phyloP scores from a whole-genome alignment of 352 stramenopile species.

The Phytophthora melonis region DNA sequence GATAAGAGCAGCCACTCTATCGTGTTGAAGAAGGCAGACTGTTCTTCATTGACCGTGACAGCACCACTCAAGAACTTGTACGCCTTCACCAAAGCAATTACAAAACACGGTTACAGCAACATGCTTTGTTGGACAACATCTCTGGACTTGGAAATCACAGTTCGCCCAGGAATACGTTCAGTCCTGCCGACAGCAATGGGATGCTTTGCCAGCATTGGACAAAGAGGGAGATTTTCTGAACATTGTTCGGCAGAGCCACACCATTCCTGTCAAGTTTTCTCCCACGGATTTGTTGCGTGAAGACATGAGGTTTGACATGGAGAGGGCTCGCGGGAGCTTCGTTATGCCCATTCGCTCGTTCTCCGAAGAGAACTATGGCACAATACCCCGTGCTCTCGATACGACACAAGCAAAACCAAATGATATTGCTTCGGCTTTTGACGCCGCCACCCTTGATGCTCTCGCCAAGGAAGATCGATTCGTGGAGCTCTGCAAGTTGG shows the following conservation, averaged over 20 bases:
- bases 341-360: neutral
- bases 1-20: neutral
- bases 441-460: too few relatives aligned
- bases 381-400: neutral
- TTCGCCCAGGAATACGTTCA: constrained; percentile 20
- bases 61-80: neutral
- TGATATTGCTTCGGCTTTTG: too few relatives aligned
- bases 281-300: neutral
- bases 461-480: too few relatives aligned
- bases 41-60: constrained; percentile 15
- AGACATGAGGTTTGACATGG: neutral
- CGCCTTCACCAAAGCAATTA: constrained; percentile 14
- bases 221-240: neutral
- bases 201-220: neutral
- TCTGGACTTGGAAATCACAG: constrained; percentile 7
- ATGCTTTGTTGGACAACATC: constrained; percentile 15
- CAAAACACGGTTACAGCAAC: neutral
- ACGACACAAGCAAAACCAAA: neutral
- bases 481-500: too few relatives aligned
- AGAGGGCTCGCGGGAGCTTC: neutral
- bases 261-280: neutral
- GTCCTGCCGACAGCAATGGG: neutral
- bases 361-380: neutral
- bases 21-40: neutral
- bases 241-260: neutral